These are phyloP conservation scores for Lachancea nothofagi DNA, from an alignment of 805 yeast species.

Conservation along the genomic window DNA sequence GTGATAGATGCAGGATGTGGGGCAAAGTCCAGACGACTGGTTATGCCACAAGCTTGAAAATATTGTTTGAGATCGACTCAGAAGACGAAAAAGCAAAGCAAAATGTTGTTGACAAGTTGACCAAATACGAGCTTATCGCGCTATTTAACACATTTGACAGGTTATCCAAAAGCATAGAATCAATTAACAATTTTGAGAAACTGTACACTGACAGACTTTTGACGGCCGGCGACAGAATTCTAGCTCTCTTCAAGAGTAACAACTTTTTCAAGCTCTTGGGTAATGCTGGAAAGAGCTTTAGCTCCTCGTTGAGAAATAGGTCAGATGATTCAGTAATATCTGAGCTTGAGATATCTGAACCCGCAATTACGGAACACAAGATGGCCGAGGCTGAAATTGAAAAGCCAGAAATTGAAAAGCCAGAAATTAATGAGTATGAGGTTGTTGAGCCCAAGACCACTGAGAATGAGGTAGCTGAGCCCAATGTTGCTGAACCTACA, in stretches of 20 bases:
- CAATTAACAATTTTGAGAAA: constrained; percentile 65
- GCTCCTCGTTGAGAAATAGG: constrained; percentile 7
- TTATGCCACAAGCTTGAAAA: constrained; percentile 91
- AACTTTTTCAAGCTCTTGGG: constrained; percentile 30
- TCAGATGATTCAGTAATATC: constrained; percentile 12
- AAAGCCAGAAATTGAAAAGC: not conserved
- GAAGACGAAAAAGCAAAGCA: constrained; percentile 38
- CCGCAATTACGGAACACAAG: constrained; percentile 4
- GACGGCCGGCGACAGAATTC: constrained; percentile 16
- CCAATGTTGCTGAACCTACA: constrained; percentile 1
- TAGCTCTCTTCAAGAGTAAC: constrained; percentile 26
- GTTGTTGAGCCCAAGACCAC: constrained; percentile 10
- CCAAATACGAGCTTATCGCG: constrained; percentile 82
- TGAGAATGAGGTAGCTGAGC: not conserved
- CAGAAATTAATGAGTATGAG: not conserved
- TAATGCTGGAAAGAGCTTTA: constrained; percentile 25
- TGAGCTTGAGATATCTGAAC: constrained; percentile 13
- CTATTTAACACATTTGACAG: constrained; percentile 90
- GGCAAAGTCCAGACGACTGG: constrained; percentile 97
- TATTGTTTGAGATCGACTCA: constrained; percentile 69
- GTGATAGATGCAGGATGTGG: constrained; percentile 97
- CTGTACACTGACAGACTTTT: constrained; percentile 39
- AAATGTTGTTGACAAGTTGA: constrained; percentile 51
- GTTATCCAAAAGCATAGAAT: constrained; percentile 73
- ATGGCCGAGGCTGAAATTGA: not conserved